Base-by-base conservation (phyloP, 345 rosid species). In the Aquilaria malaccensis region DNA sequence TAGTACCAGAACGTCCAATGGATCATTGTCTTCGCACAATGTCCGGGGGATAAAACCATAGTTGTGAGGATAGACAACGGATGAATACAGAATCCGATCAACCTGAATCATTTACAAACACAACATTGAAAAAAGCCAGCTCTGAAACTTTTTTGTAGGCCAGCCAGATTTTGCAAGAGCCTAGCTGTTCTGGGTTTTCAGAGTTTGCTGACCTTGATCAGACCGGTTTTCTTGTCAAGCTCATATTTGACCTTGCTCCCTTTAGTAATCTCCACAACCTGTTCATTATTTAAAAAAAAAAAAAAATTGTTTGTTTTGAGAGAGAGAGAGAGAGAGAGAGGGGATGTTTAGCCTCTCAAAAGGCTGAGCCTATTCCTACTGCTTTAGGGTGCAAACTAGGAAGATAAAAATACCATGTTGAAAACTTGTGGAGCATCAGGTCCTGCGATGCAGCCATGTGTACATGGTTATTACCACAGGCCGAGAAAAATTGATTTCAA, bases 181-280 rank as follows among this genome's bases (percentile, higher is more conserved):
- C 22, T 22, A 22, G 22, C 22, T 22, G 22, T 22, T 22, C 22
- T 22, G 22, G 22, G 22, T 22, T 22, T 22, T 22, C 22, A 22
- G 22, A 22, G 22, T 22, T 22, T 22, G 22, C 22, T 22, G 22
- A 92, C 98, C 90, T 93, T 89, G 37, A 93, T 93, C 57, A 93
- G 72, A 60, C 98, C 97, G 0, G 96, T 89, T 78, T 85, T 93
- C 81, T 93, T 93, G 81, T 93, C 98, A 13, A 93, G 86, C 72
- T 93, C 98, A 73, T 93, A 89, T 77, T 93, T 93, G 62, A 93
- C 98, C 83, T 93, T 93, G 59, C 96, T 89, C 71, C 98, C 97
- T 56, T 93, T 93, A 37, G 98, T 72, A 62, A 93, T 93, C 92
- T 89, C 98, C 66, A 92, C 91, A 59, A 92, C 97, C 97, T 91